A percentile compares a stretch with the other conserved stretches of the same genome.
Conservation (phyloP, 1,139 yeast genomes). For the Hansenula lynferdii region DNA sequence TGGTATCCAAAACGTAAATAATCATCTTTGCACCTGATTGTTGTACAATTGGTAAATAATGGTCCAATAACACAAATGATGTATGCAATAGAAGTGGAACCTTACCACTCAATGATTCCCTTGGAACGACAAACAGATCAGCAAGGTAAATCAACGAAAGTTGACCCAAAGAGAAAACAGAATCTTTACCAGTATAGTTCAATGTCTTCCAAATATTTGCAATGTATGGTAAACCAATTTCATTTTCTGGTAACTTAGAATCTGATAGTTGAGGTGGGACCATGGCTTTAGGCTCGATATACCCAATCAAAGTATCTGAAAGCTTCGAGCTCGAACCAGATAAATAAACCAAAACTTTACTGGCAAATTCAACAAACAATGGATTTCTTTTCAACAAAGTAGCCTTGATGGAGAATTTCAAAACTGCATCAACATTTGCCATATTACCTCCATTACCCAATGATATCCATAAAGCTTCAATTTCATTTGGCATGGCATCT, state of each 20-base stretch:
- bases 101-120: conserved; percentile 49
- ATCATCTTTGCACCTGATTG: conserved; percentile 79
- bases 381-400: conserved; percentile 73
- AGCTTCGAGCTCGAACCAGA: conserved; percentile 57
- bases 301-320: conserved; percentile 60
- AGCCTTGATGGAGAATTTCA: conserved; percentile 64
- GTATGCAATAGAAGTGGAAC: conserved; percentile 82
- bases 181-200: conserved; percentile 59
- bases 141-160: conserved; percentile 79
- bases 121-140: conserved; percentile 63
- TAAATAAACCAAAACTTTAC: conserved; percentile 77
- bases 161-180: conserved; percentile 85
- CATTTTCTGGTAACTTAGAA: conserved; percentile 21
- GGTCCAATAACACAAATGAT: conserved; percentile 77
- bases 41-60: conserved; percentile 76
- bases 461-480: conserved; percentile 94
- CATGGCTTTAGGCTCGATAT: conserved; percentile 82
- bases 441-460: conserved; percentile 67
- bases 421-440: conserved; percentile 64
- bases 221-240: conserved; percentile 57
- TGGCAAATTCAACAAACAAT: conserved; percentile 67
- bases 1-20: conserved; percentile 66
- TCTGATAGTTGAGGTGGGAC: conserved; percentile 56
- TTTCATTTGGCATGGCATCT: conserved; percentile 71
- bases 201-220: conserved; percentile 63